Conservation (phyloP, 257 asterid species). For the Euphrasia confusa region DNA sequence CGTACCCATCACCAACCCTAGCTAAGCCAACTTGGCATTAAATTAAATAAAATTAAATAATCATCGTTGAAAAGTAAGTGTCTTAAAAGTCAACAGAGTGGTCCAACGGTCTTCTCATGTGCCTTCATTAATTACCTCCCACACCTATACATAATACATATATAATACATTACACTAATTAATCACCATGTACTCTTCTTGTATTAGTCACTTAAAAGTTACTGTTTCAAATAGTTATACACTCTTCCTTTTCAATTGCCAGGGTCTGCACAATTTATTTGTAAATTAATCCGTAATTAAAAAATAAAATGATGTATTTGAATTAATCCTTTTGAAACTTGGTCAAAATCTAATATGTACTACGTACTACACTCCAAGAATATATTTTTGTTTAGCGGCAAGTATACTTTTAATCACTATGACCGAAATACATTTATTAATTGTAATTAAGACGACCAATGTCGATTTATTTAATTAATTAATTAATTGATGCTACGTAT, state of each 20-base stretch:
- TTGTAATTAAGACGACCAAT: background rate
- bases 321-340: background rate
- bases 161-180: too few relatives aligned
- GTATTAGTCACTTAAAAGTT: too few relatives aligned
- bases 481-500: background rate
- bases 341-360: background rate
- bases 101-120: constrained; percentile 5
- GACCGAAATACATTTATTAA: background rate
- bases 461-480: background rate
- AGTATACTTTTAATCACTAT: background rate
- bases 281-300: too few relatives aligned
- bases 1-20: background rate
- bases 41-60: background rate
- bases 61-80: constrained; percentile 1
- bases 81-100: constrained; percentile 1
- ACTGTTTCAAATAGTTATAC: too few relatives aligned
- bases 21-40: background rate
- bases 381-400: background rate
- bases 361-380: background rate
- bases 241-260: too few relatives aligned
- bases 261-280: too few relatives aligned
- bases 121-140: background rate
- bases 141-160: too few relatives aligned
- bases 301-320: background rate
- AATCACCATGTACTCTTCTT: too few relatives aligned